Percentiles rank a stretch among this genome's conserved stretches.
Evolutionary conservation across 305 asterid genomes (phyloP).

Genomic region (Ajuga reptans): DNA sequence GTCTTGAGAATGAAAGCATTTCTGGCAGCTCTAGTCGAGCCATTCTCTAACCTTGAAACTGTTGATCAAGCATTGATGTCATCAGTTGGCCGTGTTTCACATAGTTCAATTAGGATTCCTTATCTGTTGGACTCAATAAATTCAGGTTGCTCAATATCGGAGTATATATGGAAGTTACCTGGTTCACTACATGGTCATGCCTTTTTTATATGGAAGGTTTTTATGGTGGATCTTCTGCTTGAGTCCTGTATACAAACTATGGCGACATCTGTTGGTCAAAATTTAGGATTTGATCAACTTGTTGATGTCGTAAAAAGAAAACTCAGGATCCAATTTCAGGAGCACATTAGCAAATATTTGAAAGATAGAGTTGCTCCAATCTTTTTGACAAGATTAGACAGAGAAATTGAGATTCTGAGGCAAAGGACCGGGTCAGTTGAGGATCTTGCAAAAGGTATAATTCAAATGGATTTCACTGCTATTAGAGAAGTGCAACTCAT

Average conservation of each 20-base stretch:
- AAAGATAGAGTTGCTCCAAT: conserved; percentile 68
- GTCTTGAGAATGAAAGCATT: conserved; percentile 62
- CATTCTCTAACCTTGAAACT: conserved; percentile 87
- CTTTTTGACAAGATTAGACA: conserved; percentile 54
- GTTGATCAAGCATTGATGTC: conserved; percentile 59
- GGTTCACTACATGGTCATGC: conserved; percentile 47
- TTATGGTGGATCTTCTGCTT: conserved; percentile 75
- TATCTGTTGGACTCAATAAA: conserved; percentile 52
- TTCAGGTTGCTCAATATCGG: conserved; percentile 69
- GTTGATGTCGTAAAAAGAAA: conserved; percentile 66
- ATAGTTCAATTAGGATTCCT: conserved; percentile 49
- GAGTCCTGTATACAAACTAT: conserved; percentile 71
- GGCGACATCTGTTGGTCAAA: conserved; percentile 66
- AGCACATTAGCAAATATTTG: conserved; percentile 69
- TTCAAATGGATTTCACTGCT: conserved; percentile 34
- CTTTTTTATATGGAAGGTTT: conserved; percentile 88
- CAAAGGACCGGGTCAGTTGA: conserved; percentile 40
- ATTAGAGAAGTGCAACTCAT: conserved; percentile 52
- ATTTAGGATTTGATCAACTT: conserved; percentile 81
- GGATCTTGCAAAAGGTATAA: conserved; percentile 38
- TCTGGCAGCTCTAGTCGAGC: conserved; percentile 54
- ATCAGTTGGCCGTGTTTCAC: conserved; percentile 37
- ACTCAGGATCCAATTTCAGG: conserved; percentile 58
- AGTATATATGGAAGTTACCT: conserved; percentile 74
- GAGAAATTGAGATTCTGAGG: conserved; percentile 56